Conservation (phyloP, 75 land plant genomes). For the Ceratopteris richardii region DNA sequence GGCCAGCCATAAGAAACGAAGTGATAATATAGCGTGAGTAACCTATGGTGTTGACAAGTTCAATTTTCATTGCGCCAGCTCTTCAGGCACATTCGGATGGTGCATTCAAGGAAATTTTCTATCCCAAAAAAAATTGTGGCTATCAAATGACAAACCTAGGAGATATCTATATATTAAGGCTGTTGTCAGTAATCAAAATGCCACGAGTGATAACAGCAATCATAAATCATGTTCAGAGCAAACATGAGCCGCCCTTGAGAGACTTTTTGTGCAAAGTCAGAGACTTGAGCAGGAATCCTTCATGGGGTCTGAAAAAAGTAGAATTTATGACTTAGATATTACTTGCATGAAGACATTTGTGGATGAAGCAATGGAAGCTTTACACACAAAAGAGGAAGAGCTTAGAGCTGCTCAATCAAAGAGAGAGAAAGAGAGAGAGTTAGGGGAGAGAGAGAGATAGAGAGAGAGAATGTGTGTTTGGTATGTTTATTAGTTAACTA, state of each 20-base stretch:
- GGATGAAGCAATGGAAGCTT: conserved; percentile 50
- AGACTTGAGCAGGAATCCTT: conserved; percentile 44
- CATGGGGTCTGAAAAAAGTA: conserved; percentile 14
- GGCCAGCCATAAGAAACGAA: too few species aligned
- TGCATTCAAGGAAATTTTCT: neutral
- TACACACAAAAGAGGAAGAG: conserved; percentile 71
- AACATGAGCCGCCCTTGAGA: conserved; percentile 59
- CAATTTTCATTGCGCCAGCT: too few species aligned
- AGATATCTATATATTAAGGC: neutral
- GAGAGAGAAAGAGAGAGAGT: too few species aligned
- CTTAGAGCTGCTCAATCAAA: conserved; percentile 57
- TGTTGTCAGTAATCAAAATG: neutral
- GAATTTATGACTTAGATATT: conserved; percentile 27
- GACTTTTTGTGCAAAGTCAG: conserved; percentile 54
- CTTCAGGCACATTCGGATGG: too few species aligned
- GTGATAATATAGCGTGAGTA: too few species aligned
- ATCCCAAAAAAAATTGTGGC: too few species aligned
- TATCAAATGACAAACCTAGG: neutral
- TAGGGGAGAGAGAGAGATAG: too few species aligned
- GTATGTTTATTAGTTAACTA: too few species aligned
- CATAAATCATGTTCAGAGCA: conserved; percentile 35
- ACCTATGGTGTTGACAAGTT: too few species aligned
- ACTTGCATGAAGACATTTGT: conserved; percentile 55
- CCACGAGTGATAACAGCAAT: conserved; percentile 14
- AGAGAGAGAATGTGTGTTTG: too few species aligned